Conservation (phyloP, 495 filamentous ascomycete species). For the Hypomontagnella submonticulosa region DNA sequence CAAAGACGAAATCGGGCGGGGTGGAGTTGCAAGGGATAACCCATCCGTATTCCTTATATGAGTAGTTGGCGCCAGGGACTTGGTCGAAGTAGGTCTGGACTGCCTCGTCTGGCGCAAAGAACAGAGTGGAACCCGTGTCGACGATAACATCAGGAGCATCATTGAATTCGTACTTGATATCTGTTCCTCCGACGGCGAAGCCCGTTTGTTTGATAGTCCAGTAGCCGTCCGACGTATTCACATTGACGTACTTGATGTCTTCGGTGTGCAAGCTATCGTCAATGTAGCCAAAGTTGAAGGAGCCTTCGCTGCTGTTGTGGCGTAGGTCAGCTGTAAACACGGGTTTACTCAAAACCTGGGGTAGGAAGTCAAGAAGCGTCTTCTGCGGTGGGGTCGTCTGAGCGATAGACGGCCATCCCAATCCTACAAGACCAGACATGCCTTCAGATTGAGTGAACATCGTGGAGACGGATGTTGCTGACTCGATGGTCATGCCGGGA, state of each 20-base stretch:
- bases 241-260: conserved; percentile 67
- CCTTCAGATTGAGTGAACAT: conserved; percentile 41
- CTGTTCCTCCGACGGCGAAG: conserved; percentile 66
- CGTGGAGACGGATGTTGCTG: conserved; percentile 46
- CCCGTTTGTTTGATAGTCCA: conserved; percentile 69
- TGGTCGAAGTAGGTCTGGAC: conserved; percentile 72
- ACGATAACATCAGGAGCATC: conserved; percentile 68
- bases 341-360: conserved; percentile 55
- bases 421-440: conserved; percentile 53
- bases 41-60: conserved; percentile 67
- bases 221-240: conserved; percentile 71
- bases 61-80: conserved; percentile 70
- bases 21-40: conserved; percentile 67
- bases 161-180: conserved; percentile 48
- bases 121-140: conserved; percentile 80
- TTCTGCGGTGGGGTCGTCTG: conserved; percentile 65
- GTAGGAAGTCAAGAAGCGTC: conserved; percentile 74
- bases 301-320: conserved; percentile 70
- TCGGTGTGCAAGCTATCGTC: conserved; percentile 64
- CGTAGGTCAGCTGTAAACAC: conserved; percentile 78
- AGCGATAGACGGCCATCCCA: conserved; percentile 50
- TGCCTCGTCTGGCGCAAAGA: conserved; percentile 69
- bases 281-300: conserved; percentile 83
- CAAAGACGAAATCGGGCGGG: conserved; percentile 64
- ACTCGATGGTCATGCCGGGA: conserved; percentile 66